Base-by-base conservation (phyloP, 495 filamentous ascomycete species). In the Penicillium daleae region DNA sequence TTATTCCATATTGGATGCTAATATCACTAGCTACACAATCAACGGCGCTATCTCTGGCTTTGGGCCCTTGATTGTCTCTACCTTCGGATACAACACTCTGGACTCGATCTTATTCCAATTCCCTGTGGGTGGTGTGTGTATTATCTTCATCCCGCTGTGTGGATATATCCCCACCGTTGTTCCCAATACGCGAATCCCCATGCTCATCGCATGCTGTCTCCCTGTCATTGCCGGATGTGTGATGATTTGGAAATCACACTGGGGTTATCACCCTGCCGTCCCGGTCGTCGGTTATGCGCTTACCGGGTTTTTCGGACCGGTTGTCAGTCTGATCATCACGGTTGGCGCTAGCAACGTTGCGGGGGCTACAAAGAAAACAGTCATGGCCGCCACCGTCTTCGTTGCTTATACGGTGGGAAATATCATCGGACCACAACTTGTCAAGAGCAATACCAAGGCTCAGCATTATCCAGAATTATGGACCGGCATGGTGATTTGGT, bases 1-100 rank as follows among this genome's bases (percentile, higher is more conserved):
- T 2, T 44, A 49, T 55, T 53, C 19, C 13, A 32, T 46, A 9
- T 37, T 32, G 22, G 15, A 31, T 52, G 24, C 49, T 52, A 32
- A 52, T 8, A 5, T 5, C 21, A 10, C 12, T 39, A 83, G 81
- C 5, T 90, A 91, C 65, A 90, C 87, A 1, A 85, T 92, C 61
- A 91, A 92, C 63, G 89, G 89, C 21, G 89, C 88, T 4, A 86
- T 91, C n/a, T 83, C 82, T n/a, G 89, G 89, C 0, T 92, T 92
- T 67, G 89, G 90, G 0, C 89, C 89, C 3, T 72, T 92, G 5
- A 91, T 92, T 60, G 89, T 93, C 3, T 85, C 81, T 2, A 92
- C 88, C 0, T 92, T 92, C 63, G 90, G 89, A 58, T 92, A 83
- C 71, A 77, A 78, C 22, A 83, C 83, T 0, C 76, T 90, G 4